phyloP scores from a whole-genome alignment of 169 alveolate species.

The Plasmodium coatneyi region DNA sequence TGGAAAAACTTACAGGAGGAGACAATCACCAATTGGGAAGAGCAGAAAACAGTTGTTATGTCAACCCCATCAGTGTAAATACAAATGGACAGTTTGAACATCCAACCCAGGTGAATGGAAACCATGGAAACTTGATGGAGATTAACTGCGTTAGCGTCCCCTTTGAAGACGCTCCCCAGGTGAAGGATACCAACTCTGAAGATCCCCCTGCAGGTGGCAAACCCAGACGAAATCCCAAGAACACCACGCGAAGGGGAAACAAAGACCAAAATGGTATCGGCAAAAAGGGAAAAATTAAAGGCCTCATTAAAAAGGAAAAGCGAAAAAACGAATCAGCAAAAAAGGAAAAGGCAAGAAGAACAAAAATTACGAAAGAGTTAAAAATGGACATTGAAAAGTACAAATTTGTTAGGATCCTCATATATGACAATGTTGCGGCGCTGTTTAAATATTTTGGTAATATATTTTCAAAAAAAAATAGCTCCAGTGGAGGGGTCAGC shows the following conservation, averaged over 20 bases:
- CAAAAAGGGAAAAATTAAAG: slow-evolving; percentile 7
- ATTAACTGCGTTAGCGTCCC: background rate
- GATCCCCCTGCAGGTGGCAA: background rate
- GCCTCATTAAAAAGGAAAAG: slow-evolving; percentile 13
- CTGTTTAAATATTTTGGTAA: slow-evolving; percentile 49
- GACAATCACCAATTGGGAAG: background rate
- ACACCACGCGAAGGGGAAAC: background rate
- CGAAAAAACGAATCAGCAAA: background rate
- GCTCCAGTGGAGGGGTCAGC: background rate
- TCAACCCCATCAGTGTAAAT: background rate
- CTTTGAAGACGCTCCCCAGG: background rate
- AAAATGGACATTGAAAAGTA: slow-evolving; percentile 42
- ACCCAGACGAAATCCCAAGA: background rate
- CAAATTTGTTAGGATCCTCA: slow-evolving; percentile 27
- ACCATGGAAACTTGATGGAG: background rate
- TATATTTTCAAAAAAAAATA: slow-evolving; percentile 32
- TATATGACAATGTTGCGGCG: slow-evolving; percentile 36
- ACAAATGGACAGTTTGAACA: background rate
- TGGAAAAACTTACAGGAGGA: background rate
- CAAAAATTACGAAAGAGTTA: slow-evolving; percentile 28
- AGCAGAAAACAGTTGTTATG: background rate
- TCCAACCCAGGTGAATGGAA: background rate
- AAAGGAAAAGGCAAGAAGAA: slow-evolving; percentile 19
- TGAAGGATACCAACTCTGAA: background rate
- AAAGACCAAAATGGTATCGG: background rate